A percentile compares a stretch with the other conserved stretches of the same genome.
Evolutionary conservation across 2,329 filamentous ascomycete species (phyloP).

Genomic region (Akanthomyces uredinophilus): DNA sequence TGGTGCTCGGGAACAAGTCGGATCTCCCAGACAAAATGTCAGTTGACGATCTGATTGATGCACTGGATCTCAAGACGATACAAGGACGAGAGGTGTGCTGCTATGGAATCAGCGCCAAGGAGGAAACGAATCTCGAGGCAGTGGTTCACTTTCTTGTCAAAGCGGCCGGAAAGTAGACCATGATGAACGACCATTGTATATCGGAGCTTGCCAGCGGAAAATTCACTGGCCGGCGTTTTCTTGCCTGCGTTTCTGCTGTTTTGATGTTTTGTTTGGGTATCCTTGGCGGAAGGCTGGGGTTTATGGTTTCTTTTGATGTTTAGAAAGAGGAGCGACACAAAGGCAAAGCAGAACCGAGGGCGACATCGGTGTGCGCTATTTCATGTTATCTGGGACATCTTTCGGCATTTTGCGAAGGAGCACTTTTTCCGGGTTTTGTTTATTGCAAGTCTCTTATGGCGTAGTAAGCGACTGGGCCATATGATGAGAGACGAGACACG

Average conservation of each 20-base stretch:
- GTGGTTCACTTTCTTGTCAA: conserved; percentile 96
- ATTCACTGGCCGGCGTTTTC: background rate
- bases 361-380: conserved; percentile 16
- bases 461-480: conserved; percentile 9
- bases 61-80: conserved; percentile 82
- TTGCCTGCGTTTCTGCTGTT: background rate
- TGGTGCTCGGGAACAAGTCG: conserved; percentile 96
- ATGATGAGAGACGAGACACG: conserved; percentile 14
- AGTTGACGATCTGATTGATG: conserved; percentile 93
- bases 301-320: conserved; percentile 10
- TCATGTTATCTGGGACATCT: conserved; percentile 13
- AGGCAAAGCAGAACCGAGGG: conserved; percentile 14
- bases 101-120: conserved; percentile 97
- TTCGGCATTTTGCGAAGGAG: conserved; percentile 11
- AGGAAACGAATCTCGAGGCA: conserved; percentile 96
- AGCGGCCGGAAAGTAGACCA: conserved; percentile 62
- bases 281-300: conserved; percentile 6
- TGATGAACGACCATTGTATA: background rate
- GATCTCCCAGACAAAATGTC: conserved; percentile 86
- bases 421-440: conserved; percentile 4
- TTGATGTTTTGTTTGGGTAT: conserved; percentile 1
- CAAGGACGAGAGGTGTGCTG: conserved; percentile 92
- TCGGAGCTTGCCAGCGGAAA: background rate
- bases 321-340: conserved; percentile 14
- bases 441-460: conserved; percentile 11